phyloP scores from a whole-genome alignment of 1,284 basidiomycete genomes.

The Malassezia cuniculi region DNA sequence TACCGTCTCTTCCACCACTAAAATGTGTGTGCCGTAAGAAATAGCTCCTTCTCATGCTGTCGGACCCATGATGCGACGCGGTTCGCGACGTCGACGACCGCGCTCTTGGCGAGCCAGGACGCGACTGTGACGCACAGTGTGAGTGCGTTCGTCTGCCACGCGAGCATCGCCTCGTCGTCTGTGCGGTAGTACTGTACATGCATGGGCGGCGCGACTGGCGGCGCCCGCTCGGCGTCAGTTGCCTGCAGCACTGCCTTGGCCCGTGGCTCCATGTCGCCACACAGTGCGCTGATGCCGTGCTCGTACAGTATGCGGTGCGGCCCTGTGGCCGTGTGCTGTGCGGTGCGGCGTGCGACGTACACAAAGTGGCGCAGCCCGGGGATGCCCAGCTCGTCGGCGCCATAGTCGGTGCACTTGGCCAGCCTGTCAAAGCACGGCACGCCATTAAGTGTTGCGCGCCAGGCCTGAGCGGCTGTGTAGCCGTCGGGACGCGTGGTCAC shows the following conservation, averaged over 20 bases:
- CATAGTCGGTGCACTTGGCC: conserved; percentile 10
- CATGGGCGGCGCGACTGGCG: conserved; percentile 1
- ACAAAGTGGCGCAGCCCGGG: conserved; percentile 84
- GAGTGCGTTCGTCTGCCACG: conserved; percentile 76
- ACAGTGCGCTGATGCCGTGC: conserved; percentile 5
- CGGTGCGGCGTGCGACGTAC: conserved; percentile 64
- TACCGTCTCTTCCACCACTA: conserved; percentile 45
- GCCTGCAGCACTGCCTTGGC: background rate
- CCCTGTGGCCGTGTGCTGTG: conserved; percentile 13
- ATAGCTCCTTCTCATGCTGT: conserved; percentile 66
- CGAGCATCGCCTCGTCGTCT: conserved; percentile 61
- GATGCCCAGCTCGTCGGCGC: conserved; percentile 56
- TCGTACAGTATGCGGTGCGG: conserved; percentile 1
- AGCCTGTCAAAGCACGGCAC: conserved; percentile 14
- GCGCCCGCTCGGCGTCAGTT: background rate
- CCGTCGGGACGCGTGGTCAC: conserved; percentile 36
- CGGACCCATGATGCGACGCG: conserved; percentile 77
- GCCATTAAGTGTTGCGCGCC: conserved; percentile 9
- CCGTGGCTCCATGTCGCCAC: background rate
- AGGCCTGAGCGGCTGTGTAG: conserved; percentile 14
- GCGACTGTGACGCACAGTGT: conserved; percentile 78
- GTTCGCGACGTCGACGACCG: conserved; percentile 73
- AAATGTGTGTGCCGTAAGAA: conserved; percentile 43
- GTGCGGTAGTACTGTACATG: conserved; percentile 57
- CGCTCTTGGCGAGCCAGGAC: conserved; percentile 62